phyloP scores from a whole-genome alignment of 2,329 filamentous ascomycete genomes.

The Diplodia corticola region DNA sequence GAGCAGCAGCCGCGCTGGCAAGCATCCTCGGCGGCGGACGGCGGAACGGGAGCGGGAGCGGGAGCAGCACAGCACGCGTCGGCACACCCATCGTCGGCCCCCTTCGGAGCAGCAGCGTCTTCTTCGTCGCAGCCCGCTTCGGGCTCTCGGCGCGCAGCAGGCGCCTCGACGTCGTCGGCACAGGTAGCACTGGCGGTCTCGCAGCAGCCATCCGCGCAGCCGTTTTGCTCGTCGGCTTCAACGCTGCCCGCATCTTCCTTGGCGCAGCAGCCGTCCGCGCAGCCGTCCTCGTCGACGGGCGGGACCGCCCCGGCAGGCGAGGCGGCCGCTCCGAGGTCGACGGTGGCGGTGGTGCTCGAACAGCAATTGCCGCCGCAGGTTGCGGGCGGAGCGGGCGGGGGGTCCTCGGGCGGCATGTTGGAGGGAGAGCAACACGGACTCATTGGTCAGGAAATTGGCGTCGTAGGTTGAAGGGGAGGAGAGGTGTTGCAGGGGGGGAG shows the following conservation, averaged over 20 bases:
- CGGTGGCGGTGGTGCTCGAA: background rate
- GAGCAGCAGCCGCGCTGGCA: background rate
- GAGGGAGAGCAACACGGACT: background rate
- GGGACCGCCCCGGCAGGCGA: background rate
- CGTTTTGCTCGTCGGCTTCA: background rate
- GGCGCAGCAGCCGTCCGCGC: background rate
- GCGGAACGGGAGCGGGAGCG: background rate
- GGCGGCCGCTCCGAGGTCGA: no score
- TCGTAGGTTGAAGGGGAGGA: background rate
- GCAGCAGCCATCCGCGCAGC: background rate
- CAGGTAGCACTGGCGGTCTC: no score
- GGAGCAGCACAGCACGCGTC: background rate
- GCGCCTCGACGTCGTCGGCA: background rate
- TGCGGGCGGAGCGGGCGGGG: background rate
- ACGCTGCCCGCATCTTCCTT: background rate
- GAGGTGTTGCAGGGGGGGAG: background rate
- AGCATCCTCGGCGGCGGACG: background rate
- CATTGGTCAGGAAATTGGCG: background rate
- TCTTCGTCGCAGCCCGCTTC: background rate
- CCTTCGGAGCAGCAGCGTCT: background rate
- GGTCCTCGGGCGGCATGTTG: background rate
- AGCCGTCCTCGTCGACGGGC: background rate
- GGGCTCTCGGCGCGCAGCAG: background rate
- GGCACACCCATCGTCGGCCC: background rate
- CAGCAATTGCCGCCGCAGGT: background rate